phyloP scores from a whole-genome alignment of 495 filamentous ascomycete species.

The Penicillium silybi region DNA sequence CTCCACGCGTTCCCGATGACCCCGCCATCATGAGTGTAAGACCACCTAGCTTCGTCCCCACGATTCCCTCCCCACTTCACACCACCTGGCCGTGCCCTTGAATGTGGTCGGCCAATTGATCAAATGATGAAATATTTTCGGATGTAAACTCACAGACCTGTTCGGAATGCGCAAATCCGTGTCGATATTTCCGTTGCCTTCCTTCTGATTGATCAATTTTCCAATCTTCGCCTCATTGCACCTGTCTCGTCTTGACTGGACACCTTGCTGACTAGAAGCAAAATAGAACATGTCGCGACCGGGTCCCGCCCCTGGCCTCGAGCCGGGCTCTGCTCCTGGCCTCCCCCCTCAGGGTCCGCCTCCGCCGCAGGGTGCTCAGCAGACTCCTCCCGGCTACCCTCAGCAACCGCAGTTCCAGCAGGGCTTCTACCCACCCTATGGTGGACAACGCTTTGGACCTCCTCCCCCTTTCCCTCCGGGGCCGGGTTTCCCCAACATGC shows the following conservation, averaged over 20 bases:
- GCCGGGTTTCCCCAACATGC: conserved; percentile 54
- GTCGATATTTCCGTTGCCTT: conserved; percentile 99
- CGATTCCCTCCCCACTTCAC: neutral
- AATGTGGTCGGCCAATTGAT: conserved; percentile 26
- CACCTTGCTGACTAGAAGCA: conserved; percentile 20
- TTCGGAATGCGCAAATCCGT: conserved; percentile 85
- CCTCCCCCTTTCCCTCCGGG: conserved; percentile 61
- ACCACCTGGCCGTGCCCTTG: conserved; percentile 2
- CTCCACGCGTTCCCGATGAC: conserved; percentile 81
- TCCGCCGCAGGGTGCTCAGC: conserved; percentile 40
- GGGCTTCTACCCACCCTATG: conserved; percentile 48
- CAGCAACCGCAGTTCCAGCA: conserved; percentile 49
- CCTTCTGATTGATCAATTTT: conserved; percentile 71
- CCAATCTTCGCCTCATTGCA: neutral
- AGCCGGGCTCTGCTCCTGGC: conserved; percentile 35
- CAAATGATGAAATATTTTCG: conserved; percentile 61
- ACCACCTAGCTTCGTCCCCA: conserved; percentile 20
- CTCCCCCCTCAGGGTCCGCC: conserved; percentile 36
- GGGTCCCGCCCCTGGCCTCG: conserved; percentile 13
- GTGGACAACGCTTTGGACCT: conserved; percentile 49
- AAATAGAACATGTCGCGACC: conserved; percentile 40
- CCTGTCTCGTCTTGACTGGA: conserved; percentile 1
- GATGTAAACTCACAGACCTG: conserved; percentile 58
- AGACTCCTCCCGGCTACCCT: conserved; percentile 44
- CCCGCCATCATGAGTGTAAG: conserved; percentile 97